Evolutionary conservation across 2,329 filamentous ascomycete genomes (phyloP).

Genomic region (Nothopassalora personata): DNA sequence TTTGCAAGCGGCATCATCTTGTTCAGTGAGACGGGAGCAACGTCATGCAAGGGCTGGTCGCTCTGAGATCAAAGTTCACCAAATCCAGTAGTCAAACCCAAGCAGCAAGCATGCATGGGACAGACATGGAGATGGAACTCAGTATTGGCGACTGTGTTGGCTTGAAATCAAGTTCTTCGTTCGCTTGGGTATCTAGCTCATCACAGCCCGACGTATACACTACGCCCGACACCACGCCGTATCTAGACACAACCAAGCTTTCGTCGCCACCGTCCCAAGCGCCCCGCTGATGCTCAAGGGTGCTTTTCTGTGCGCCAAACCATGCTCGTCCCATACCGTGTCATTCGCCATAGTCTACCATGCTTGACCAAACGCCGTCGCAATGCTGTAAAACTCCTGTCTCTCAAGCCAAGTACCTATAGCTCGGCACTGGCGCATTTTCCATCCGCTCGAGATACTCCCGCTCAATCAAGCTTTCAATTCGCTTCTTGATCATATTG

Average conservation of each 20-base stretch:
- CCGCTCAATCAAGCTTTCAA: conserved; percentile 69
- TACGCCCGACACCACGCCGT: neutral
- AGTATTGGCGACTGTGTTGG: no score
- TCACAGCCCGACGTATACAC: neutral
- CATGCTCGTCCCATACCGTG: neutral
- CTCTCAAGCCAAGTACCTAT: conserved; percentile 63
- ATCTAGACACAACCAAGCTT: neutral
- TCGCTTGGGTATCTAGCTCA: conserved; percentile 1
- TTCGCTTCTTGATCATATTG: conserved; percentile 71
- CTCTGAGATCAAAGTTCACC: no score
- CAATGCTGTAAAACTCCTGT: neutral
- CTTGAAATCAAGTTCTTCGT: neutral
- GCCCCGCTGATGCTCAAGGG: neutral
- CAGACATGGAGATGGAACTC: no score
- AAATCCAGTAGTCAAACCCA: no score
- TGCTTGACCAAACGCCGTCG: neutral
- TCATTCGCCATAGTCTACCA: neutral
- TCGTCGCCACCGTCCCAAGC: neutral
- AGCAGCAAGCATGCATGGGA: no score
- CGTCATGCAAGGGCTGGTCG: no score
- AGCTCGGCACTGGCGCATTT: conserved; percentile 56
- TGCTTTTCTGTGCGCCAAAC: neutral
- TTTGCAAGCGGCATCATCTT: no score
- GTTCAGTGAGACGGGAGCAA: no score
- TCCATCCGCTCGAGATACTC: conserved; percentile 76